phyloP scores from a whole-genome alignment of 768 basidiomycete species.

The Dacryopinax primogenitus region DNA sequence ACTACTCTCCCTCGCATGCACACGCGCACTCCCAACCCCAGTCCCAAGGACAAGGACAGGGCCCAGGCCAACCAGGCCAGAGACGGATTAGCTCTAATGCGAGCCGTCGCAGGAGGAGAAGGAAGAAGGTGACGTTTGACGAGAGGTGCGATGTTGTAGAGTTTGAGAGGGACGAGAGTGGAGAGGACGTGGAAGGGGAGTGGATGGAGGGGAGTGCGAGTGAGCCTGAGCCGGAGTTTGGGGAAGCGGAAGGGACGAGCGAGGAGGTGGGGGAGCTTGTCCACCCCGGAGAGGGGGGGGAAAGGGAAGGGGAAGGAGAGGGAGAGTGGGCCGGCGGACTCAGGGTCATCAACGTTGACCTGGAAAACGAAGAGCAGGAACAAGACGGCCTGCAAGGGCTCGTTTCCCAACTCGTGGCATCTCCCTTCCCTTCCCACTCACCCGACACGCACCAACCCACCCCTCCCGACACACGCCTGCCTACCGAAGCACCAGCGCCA shows the following conservation, averaged over 20 bases:
- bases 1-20: constrained; percentile 17
- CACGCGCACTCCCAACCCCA: too few relatives aligned
- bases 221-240: neutral
- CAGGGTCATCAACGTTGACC: constrained; percentile 8
- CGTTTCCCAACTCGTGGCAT: constrained; percentile 58
- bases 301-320: constrained; percentile 21
- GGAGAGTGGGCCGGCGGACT: constrained; percentile 21
- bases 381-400: constrained; percentile 34
- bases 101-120: neutral
- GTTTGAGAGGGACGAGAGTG: constrained; percentile 45
- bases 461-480: constrained; percentile 38
- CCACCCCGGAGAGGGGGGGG: constrained; percentile 21
- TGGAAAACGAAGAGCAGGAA: constrained; percentile 10
- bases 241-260: neutral
- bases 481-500: constrained; percentile 27
- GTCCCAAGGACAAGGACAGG: constrained; percentile 6
- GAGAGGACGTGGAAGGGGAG: constrained; percentile 21
- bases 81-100: constrained; percentile 19
- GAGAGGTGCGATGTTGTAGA: constrained; percentile 72
- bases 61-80: constrained; percentile 30
- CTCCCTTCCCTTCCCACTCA: constrained; percentile 37
- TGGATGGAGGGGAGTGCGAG: neutral
- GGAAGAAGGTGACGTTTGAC: constrained; percentile 66
- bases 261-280: neutral
- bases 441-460: constrained; percentile 33